Evolutionary conservation across 176 grass and related monocot species (phyloP), one percentile per base, ranked within the genome.

Genomic region (Guadua angustifolia): DNA sequence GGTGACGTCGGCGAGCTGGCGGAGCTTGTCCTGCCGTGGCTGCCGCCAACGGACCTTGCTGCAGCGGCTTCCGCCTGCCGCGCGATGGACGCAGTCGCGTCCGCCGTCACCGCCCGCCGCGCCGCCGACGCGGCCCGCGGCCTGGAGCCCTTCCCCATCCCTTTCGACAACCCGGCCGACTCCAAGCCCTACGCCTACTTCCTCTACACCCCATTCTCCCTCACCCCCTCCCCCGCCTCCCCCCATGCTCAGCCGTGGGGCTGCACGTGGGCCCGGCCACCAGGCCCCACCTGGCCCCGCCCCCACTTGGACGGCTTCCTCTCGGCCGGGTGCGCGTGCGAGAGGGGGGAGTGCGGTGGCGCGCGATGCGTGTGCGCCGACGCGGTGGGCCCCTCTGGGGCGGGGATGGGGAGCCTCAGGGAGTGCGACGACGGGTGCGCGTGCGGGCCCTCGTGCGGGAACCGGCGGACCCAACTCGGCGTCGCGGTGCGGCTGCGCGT

Each of bases 21-120:
- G 19, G 91, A 91, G 74, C 83, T 95, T 38, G 87, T 98, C 49
- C 80, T 98, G 59, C 90, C 93, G 5, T 90, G 87, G 89, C 83
- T 98, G 53, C 38, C 84, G 56, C 80, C 91, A 32, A 44, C 15
- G 0, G 87, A 95, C 60, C 95, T 95, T 16, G 84, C 89, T 0
- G 73, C 85, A 16, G 87, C 69, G n/a, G 84, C 91, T 64, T 78
- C 72, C 60, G 63, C 93, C 21, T 83, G 90, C 85, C 78, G 53
- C 75, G 75, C 83, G 35, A 67, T 98, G 57, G 58, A 68, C 49
- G 79, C 47, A 43, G 19, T 85, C 10, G 82, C 87, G 4, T 26
- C 64, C 25, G 29, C 43, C 3, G 68, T 98, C 83, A 83, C 91
- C 64, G 58, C 82, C 57, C 73, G 87, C 67, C 85, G 95, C 19